These are phyloP conservation scores for Picochlorum sp. DNA, from an alignment of 139 green algal species.

Conservation along the genomic window DNA sequence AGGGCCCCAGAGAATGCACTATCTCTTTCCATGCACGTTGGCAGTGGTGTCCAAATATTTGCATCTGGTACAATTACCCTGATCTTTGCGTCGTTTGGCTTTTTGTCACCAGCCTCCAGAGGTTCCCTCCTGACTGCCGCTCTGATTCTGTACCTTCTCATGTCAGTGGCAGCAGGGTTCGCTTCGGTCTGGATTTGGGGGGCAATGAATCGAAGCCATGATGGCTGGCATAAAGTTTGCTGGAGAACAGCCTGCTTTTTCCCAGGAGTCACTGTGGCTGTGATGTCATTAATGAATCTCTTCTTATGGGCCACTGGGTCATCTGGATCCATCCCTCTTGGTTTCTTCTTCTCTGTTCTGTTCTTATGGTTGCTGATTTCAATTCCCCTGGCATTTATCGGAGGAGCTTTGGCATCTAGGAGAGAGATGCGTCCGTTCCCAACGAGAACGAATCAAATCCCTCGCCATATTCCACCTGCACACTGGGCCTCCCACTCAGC, in stretches of 20 bases:
- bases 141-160: constrained; percentile 74
- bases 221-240: constrained; percentile 44
- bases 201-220: constrained; percentile 62
- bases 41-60: constrained; percentile 81
- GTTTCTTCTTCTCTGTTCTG: constrained; percentile 79
- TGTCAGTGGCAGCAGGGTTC: constrained; percentile 55
- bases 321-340: constrained; percentile 70
- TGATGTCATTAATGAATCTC: constrained; percentile 76
- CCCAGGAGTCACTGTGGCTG: constrained; percentile 66
- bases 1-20: constrained; percentile 46
- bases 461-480: constrained; percentile 80
- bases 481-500: constrained; percentile 60
- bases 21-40: constrained; percentile 53
- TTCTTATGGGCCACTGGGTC: constrained; percentile 63
- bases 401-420: constrained; percentile 32
- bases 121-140: constrained; percentile 79
- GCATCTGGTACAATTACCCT: constrained; percentile 64
- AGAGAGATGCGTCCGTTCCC: constrained; percentile 46
- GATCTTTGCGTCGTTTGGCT: constrained; percentile 83
- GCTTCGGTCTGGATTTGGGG: constrained; percentile 69
- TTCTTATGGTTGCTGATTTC: constrained; percentile 58
- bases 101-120: constrained; percentile 82
- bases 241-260: constrained; percentile 62
- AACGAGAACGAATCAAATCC: constrained; percentile 85
- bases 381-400: constrained; percentile 24